Base-by-base conservation (phyloP, 208 protist genomes). In the Kentomonas sorsogonicus region DNA sequence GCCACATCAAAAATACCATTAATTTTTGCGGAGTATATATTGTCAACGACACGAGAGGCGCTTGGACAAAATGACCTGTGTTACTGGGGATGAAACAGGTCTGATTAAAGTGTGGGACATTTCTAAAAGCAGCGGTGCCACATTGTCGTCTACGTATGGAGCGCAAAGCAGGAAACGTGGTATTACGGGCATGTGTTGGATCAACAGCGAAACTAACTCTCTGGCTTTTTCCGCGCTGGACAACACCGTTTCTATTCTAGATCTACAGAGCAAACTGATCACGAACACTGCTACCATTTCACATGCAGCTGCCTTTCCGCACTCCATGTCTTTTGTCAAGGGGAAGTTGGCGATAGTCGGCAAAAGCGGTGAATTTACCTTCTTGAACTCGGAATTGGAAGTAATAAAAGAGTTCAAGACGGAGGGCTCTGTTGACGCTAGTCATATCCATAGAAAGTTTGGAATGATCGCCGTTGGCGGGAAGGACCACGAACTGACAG, bases 31-130 rank as follows among this genome's bases (percentile, higher is more conserved):
- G 2, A 30, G n/a, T 44, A 7, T 56, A 63, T 55, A 51, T 53
- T 18, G 15, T 45, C 68, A 66, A 43, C 40, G 45, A 25, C 30
- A 57, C 9, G n/a, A 41, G 22, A 6, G 2, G 20, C 4, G 25
- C 59, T 13, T 38, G 39, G 36, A 58, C 40, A 34, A 39, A 60
- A 91, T 93, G 82, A 48, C 86, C 1, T 93, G 82, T 61, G 62
- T 93, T 3, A 93, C 86, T 20, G 86, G 86, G 2, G 86, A 93
- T 60, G 81, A 93, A 22, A 89, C 86, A 15, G 86, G 86, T 11
- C 57, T 89, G n/a, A 56, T 93, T 1, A 93, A 89, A 47, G 69
- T 93, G 45, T 93, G 86, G 82, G 75, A 93, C 60, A 83, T 92
- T 43, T 74, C 77, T 9, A 83, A 76, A 45, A 82, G 77, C 45